Percentiles rank a stretch among this genome's conserved stretches.
These are phyloP conservation scores for Yamadazyma diddensiae DNA, from an alignment of 1,139 yeast species.

Conservation along the genomic window DNA sequence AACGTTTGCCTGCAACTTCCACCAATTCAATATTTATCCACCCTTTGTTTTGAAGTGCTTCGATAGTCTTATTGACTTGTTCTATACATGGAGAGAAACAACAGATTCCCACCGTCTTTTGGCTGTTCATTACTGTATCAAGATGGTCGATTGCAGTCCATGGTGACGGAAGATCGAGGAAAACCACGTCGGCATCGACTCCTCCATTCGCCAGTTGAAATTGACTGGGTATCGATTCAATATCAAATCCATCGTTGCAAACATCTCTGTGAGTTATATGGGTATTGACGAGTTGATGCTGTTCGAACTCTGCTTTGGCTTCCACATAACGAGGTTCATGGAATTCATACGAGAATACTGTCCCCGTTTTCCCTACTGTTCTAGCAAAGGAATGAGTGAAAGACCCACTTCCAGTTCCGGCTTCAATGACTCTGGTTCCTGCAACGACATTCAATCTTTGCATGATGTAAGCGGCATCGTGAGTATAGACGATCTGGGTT, in stretches of 20 bases:
- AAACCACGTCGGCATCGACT: slow-evolving; percentile 66
- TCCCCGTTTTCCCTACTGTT: slow-evolving; percentile 61
- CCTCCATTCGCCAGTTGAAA: slow-evolving; percentile 22
- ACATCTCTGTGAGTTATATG: slow-evolving; percentile 87
- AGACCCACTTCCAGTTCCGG: slow-evolving; percentile 98
- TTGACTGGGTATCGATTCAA: slow-evolving; percentile 37
- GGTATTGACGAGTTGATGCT: slow-evolving; percentile 61
- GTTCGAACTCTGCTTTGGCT: slow-evolving; percentile 72
- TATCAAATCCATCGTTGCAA: slow-evolving; percentile 77
- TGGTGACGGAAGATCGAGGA: slow-evolving; percentile 93
- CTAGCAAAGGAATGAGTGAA: slow-evolving; percentile 92
- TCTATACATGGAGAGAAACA: slow-evolving; percentile 98
- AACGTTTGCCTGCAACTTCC: slow-evolving; percentile 79
- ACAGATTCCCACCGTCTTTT: slow-evolving; percentile 65
- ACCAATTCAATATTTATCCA: slow-evolving; percentile 95
- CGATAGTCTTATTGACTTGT: slow-evolving; percentile 86
- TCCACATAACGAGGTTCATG: slow-evolving; percentile 81
- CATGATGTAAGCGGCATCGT: slow-evolving; percentile 87
- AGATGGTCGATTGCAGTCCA: slow-evolving; percentile 93
- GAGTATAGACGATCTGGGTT: slow-evolving; percentile 96
- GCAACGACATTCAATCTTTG: slow-evolving; percentile 74
- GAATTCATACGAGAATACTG: slow-evolving; percentile 82
- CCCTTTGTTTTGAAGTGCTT: slow-evolving; percentile 67
- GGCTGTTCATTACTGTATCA: slow-evolving; percentile 53
- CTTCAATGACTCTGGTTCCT: slow-evolving; percentile 84